Conservation (phyloP, 1,284 basidiomycete species). For the Pseudomicrostroma phylloplanum region DNA sequence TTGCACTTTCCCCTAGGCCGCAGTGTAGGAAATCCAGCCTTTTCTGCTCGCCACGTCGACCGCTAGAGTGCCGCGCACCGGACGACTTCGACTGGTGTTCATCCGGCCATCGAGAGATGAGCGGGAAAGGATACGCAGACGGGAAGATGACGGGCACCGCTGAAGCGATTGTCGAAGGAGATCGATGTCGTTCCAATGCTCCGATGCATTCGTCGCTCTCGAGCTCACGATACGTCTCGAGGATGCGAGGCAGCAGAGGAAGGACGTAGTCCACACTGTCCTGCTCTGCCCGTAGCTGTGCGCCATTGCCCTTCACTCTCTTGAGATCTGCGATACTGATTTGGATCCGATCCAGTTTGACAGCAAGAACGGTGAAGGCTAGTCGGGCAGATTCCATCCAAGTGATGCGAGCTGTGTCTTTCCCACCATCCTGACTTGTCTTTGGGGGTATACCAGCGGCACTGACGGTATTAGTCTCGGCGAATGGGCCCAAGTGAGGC, state of each 20-base stretch:
- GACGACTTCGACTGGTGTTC: constrained; percentile 28
- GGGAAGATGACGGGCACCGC: constrained; percentile 78
- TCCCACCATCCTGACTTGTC: constrained; percentile 21
- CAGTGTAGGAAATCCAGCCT: constrained; percentile 60
- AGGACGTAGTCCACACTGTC: constrained; percentile 87
- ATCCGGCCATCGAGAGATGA: constrained; percentile 65
- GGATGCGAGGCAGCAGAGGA: constrained; percentile 73
- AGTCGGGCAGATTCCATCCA: constrained; percentile 87
- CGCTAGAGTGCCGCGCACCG: constrained; percentile 25
- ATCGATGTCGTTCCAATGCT: constrained; percentile 64
- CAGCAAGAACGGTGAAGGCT: constrained; percentile 57
- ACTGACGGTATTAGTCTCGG: constrained; percentile 50
- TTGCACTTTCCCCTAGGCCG: constrained; percentile 75
- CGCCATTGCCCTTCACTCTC: constrained; percentile 13
- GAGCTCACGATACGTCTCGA: constrained; percentile 82
- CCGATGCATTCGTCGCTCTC: constrained; percentile 63
- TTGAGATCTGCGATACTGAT: constrained; percentile 57
- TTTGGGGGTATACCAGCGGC: constrained; percentile 10
- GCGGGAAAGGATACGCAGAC: constrained; percentile 83
- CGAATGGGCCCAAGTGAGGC: constrained; percentile 85
- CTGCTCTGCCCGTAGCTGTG: constrained; percentile 63
- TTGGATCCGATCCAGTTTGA: constrained; percentile 85
- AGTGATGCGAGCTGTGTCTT: constrained; percentile 62
- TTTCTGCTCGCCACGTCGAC: constrained; percentile 17
- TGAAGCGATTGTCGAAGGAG: constrained; percentile 59